Evolutionary conservation across 495 filamentous ascomycete species (phyloP).

Genomic region (Penicillium cinerascens): DNA sequence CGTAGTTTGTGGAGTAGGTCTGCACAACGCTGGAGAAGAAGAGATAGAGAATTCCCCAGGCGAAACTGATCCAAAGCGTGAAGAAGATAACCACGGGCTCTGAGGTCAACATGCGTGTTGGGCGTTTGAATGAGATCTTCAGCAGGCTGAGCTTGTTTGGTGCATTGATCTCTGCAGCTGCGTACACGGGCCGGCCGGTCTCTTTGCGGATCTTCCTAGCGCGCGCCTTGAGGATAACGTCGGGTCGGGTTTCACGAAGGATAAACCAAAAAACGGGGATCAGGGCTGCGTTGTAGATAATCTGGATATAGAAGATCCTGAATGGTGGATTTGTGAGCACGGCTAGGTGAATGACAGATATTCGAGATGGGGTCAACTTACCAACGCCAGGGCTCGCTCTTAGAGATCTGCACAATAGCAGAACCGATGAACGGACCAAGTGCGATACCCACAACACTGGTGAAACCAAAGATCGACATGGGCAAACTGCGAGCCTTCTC

Average conservation of each 20-base stretch:
- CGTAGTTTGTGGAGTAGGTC: slow-evolving; percentile 37
- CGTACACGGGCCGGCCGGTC: slow-evolving; percentile 49
- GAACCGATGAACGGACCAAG: slow-evolving; percentile 49
- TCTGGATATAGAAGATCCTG: slow-evolving; percentile 51
- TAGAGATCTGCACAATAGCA: slow-evolving; percentile 35
- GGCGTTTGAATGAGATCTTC: slow-evolving; percentile 40
- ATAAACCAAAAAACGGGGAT: slow-evolving; percentile 63
- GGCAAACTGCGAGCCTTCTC: slow-evolving; percentile 38
- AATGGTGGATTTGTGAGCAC: neutral
- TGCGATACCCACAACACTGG: slow-evolving; percentile 43
- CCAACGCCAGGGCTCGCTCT: slow-evolving; percentile 44
- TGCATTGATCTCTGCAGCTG: slow-evolving; percentile 29
- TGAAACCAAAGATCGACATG: slow-evolving; percentile 44
- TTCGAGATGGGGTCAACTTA: slow-evolving; percentile 6
- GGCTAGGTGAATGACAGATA: neutral
- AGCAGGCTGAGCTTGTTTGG: slow-evolving; percentile 22
- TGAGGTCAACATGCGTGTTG: slow-evolving; percentile 46
- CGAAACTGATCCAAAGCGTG: slow-evolving; percentile 52
- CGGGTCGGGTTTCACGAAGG: slow-evolving; percentile 40
- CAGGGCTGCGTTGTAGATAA: slow-evolving; percentile 56
- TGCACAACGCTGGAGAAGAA: slow-evolving; percentile 42
- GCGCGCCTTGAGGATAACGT: slow-evolving; percentile 55
- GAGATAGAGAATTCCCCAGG: slow-evolving; percentile 51
- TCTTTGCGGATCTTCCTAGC: slow-evolving; percentile 60
- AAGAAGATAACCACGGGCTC: slow-evolving; percentile 53